Base-by-base conservation (phyloP, 768 basidiomycete genomes). In the Aureoboletus auriporus region DNA sequence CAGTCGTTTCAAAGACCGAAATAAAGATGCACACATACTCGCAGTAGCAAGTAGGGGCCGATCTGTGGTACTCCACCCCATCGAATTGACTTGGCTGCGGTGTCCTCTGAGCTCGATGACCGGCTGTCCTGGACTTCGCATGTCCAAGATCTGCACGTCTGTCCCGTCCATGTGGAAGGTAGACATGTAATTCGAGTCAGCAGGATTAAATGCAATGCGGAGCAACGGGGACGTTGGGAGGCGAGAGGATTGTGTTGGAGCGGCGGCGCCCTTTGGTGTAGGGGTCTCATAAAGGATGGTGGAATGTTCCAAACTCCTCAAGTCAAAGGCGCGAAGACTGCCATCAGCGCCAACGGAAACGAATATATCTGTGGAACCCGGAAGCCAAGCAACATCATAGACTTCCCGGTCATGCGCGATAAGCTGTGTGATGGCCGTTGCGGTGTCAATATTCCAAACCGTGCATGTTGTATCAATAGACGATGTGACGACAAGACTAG, bases 391-490 rank as follows among this genome's bases (percentile, higher is more conserved):
- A 36, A 96, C 93, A 64, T 97, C 93, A 71, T 94, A 95, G 12
- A 93, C 93, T 71, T 94, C 88, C 40, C 90, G 83, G 74, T 97
- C 93, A 69, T 96, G 95, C 0, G 95, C 93, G 61, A 96, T 95
- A 51, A 99, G 82, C 67, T 98, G 96, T 3, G 96, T 99, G 63
- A 98, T 82, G 23, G 96, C 95, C 7, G 88, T 85, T 23, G 84
- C 81, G 4, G 91, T 91, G 60, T 95, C 89, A 63, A 99, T 90
- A 68, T 99, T 96, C 96, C 96, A 99, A 20, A 98, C 89, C 2
- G 96, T 98, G 66, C 95, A 98, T 12, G 94, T 96, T 43, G 96
- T 99, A 64, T 99, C 96, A 59, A 98, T 95, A 8, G 93, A 96
- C 20, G 95, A 94, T 6, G 96, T 99, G 33, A 98, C 95, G 58